Percentiles rank a stretch among this genome's conserved stretches.
These are phyloP conservation scores for Kingdonia uniflora DNA, from an alignment of 164 flowering plant genomes.

Conservation along the genomic window DNA sequence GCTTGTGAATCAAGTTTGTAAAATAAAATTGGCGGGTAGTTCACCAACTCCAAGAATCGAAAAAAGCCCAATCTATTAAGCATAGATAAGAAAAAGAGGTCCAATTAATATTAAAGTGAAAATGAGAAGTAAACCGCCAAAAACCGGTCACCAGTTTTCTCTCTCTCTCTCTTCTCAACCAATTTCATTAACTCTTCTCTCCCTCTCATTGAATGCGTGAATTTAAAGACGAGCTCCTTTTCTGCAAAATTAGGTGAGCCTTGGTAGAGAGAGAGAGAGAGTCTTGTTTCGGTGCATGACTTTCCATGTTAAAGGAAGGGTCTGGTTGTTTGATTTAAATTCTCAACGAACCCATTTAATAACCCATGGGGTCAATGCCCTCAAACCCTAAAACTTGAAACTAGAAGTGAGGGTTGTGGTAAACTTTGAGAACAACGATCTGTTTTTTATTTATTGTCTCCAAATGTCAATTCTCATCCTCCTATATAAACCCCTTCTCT, in stretches of 20 bases:
- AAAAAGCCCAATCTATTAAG: too few species aligned
- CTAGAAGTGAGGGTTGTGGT: slow-evolving; percentile 3
- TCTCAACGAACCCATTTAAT: slow-evolving; percentile 37
- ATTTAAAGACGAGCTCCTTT: slow-evolving; percentile 15
- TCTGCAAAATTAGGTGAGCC: slow-evolving; percentile 29
- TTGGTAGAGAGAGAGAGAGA: slow-evolving; percentile 1
- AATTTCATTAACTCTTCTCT: not conserved
- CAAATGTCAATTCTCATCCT: slow-evolving; percentile 7
- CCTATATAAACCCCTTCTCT: slow-evolving; percentile 15
- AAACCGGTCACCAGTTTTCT: too few species aligned
- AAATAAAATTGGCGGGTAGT: too few species aligned
- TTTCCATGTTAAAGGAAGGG: not conserved
- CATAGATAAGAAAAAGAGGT: too few species aligned
- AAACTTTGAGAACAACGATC: slow-evolving; percentile 19
- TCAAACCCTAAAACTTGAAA: not conserved
- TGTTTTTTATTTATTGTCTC: slow-evolving; percentile 18
- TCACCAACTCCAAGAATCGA: too few species aligned
- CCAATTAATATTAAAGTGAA: too few species aligned
- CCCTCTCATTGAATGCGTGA: slow-evolving; percentile 18
- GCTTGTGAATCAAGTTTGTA: too few species aligned
- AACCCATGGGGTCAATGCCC: slow-evolving; percentile 3
- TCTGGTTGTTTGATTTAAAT: slow-evolving; percentile 19
- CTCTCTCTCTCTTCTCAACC: not conserved
- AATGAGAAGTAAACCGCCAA: too few species aligned
- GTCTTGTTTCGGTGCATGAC: not conserved